Percentiles rank a stretch among this genome's conserved stretches.
These are phyloP conservation scores for Adansonia gregorii DNA, from an alignment of 441 rosid species.

Conservation along the genomic window DNA sequence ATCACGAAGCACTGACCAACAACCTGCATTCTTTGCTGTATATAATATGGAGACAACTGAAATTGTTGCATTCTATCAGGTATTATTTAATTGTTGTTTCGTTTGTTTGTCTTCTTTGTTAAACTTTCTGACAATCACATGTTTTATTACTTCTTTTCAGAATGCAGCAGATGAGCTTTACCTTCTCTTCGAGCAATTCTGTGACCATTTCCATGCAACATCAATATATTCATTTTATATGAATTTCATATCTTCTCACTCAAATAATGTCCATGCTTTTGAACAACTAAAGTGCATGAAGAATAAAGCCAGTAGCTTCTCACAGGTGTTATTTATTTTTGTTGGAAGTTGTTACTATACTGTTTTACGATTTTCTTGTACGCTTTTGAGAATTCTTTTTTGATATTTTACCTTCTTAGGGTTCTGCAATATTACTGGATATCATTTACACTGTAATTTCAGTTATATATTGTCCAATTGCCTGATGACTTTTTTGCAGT, in stretches of 20 bases:
- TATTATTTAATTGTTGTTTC: slow-evolving; percentile 30
- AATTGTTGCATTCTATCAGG: slow-evolving; percentile 94
- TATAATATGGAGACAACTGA: slow-evolving; percentile 98
- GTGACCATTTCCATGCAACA: slow-evolving; percentile 74
- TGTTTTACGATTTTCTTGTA: neutral
- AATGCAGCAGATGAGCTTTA: slow-evolving; percentile 87
- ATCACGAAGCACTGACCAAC: slow-evolving; percentile 71
- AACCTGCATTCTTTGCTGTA: slow-evolving; percentile 84
- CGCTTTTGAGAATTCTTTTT: neutral
- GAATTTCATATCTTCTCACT: slow-evolving; percentile 89
- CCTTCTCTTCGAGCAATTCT: slow-evolving; percentile 78
- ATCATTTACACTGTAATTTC: neutral
- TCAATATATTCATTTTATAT: slow-evolving; percentile 64
- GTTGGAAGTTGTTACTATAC: slow-evolving; percentile 12
- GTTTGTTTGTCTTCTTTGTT: neutral
- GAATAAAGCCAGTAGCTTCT: slow-evolving; percentile 60
- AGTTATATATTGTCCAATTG: slow-evolving; percentile 22
- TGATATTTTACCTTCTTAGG: slow-evolving; percentile 2
- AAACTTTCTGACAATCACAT: slow-evolving; percentile 17
- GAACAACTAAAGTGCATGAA: slow-evolving; percentile 76
- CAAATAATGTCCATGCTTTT: slow-evolving; percentile 72
- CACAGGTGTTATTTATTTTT: slow-evolving; percentile 55
- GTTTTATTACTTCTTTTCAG: slow-evolving; percentile 48
- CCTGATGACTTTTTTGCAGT: slow-evolving; percentile 51
- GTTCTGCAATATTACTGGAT: neutral